Percentiles rank a stretch among this genome's conserved stretches.
These are phyloP conservation scores for Globisporangium barbulae DNA, from an alignment of 352 stramenopile species.

Conservation along the genomic window DNA sequence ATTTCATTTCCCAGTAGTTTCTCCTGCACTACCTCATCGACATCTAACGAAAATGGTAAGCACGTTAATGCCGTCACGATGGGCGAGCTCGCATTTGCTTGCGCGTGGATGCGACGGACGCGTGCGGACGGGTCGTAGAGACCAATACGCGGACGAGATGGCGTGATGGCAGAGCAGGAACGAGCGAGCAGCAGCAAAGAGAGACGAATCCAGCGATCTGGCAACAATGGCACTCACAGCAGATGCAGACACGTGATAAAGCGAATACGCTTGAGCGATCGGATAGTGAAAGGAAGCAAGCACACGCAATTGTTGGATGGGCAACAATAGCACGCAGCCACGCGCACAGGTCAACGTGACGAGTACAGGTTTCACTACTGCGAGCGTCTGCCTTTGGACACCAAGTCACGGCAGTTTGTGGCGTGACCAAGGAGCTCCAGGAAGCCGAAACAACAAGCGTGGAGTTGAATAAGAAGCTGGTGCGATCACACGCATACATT, in stretches of 20 bases:
- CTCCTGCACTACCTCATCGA: slow-evolving; percentile 83
- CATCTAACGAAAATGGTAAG: slow-evolving; percentile 64
- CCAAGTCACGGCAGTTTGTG: too few species aligned
- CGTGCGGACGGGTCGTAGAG: neutral
- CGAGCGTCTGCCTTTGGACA: too few species aligned
- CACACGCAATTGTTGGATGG: neutral
- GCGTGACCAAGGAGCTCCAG: too few species aligned
- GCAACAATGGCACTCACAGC: neutral
- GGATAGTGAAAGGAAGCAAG: neutral
- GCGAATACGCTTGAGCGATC: neutral
- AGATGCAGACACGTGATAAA: neutral
- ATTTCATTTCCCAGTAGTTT: slow-evolving; percentile 35
- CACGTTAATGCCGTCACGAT: neutral
- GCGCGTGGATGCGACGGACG: neutral
- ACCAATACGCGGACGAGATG: neutral
- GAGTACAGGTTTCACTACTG: neutral
- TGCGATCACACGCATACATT: too few species aligned
- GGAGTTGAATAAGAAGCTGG: too few species aligned
- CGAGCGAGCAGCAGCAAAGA: neutral
- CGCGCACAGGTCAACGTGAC: neutral
- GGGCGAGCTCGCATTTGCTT: neutral
- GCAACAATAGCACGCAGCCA: too few species aligned
- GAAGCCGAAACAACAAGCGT: too few species aligned
- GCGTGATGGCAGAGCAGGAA: neutral
- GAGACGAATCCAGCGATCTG: neutral